A percentile compares a stretch with the other conserved stretches of the same genome.
phyloP scores from a whole-genome alignment of 1,139 yeast species.

The Diutina scorzettiae region DNA sequence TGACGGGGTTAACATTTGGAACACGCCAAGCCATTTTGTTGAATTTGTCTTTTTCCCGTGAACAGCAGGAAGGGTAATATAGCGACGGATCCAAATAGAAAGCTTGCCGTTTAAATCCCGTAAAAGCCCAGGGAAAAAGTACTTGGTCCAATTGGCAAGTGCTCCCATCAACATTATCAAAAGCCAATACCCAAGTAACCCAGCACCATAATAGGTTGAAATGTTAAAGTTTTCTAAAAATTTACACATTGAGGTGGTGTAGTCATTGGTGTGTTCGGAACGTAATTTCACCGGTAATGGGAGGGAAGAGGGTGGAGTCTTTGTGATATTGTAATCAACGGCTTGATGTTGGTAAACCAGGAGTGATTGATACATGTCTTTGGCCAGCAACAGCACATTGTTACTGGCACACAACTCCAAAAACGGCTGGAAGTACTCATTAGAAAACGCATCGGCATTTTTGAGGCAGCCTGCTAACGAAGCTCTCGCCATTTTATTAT shows the following conservation, averaged over 20 bases:
- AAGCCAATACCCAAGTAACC: conserved; percentile 1
- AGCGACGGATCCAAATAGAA: not conserved
- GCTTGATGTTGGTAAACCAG: not conserved
- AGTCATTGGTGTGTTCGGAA: not conserved
- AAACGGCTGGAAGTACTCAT: not conserved
- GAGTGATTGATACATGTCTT: not conserved
- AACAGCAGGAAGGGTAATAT: conserved; percentile 2
- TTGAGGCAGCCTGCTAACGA: not conserved
- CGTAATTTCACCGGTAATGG: not conserved
- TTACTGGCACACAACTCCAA: not conserved
- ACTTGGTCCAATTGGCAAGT: not conserved
- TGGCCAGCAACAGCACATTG: not conserved
- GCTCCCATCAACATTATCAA: conserved; percentile 2
- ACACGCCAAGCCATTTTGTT: not conserved
- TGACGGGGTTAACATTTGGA: conserved; percentile 2
- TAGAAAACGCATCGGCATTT: not conserved
- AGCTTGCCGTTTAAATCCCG: not conserved
- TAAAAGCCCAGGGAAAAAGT: not conserved
- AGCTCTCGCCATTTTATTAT: not conserved
- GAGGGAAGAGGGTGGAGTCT: not conserved
- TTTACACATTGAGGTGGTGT: conserved; percentile 1
- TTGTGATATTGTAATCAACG: not conserved
- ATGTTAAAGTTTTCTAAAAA: conserved; percentile 4
- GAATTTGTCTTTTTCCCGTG: not conserved
- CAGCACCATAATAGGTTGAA: conserved; percentile 2